These are phyloP conservation scores for Bacterosira constricta DNA, from an alignment of 108 stramenopile species.

Conservation along the genomic window DNA sequence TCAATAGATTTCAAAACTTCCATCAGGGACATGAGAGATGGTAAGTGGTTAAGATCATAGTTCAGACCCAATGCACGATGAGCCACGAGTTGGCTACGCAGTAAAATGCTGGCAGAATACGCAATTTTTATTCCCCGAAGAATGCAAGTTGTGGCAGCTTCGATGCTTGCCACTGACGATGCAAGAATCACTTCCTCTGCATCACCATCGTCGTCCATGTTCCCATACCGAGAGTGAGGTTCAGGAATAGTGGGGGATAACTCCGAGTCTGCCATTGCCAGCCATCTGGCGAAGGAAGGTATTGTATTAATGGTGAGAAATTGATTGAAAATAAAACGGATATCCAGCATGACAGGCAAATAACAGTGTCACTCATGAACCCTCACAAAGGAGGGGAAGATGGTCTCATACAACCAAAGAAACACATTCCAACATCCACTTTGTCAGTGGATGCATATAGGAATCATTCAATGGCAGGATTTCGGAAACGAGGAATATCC, in stretches of 20 bases:
- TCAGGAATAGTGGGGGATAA: constrained; percentile 29
- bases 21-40: constrained; percentile 31
- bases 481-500: no score
- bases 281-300: no score
- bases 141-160: constrained; percentile 38
- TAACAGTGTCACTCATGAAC: no score
- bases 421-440: no score
- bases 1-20: constrained; percentile 54
- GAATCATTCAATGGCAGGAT: no score
- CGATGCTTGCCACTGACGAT: constrained; percentile 32
- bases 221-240: neutral
- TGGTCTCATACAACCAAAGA: no score
- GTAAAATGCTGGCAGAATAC: constrained; percentile 32
- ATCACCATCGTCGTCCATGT: constrained; percentile 11
- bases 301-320: no score
- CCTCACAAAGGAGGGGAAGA: no score
- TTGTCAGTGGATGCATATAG: no score
- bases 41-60: constrained; percentile 16
- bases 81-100: constrained; percentile 42
- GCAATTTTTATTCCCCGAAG: constrained; percentile 55
- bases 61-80: constrained; percentile 43
- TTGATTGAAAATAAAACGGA: no score
- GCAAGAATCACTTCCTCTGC: constrained; percentile 6
- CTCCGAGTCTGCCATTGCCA: constrained; percentile 41
- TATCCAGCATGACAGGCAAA: no score